Evolutionary conservation across 1,139 yeast genomes (phyloP).

Genomic region (Sugiyamaella pinicola): DNA sequence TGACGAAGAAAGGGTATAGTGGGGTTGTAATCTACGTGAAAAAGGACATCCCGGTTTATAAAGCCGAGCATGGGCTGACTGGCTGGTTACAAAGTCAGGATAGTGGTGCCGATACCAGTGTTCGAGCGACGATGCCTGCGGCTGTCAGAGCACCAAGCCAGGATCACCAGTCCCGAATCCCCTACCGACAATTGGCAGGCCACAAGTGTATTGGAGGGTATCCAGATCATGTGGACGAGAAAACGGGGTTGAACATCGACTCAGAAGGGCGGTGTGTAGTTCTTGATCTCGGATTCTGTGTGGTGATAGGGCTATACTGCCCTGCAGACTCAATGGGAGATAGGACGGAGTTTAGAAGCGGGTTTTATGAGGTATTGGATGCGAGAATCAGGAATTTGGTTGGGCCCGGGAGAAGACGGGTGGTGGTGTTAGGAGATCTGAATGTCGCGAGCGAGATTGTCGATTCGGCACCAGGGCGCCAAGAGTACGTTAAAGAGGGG

Average conservation of each 20-base stretch:
- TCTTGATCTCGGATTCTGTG: conserved; percentile 64
- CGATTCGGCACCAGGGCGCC: conserved; percentile 76
- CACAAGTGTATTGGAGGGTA: conserved; percentile 61
- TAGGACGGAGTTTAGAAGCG: conserved; percentile 62
- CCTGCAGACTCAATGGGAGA: conserved; percentile 90
- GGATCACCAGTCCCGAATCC: conserved; percentile 4
- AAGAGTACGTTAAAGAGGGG: conserved; percentile 45
- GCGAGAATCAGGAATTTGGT: conserved; percentile 58
- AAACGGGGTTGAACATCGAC: conserved; percentile 57
- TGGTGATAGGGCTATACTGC: conserved; percentile 78
- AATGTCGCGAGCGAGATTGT: conserved; percentile 78
- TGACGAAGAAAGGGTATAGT: conserved; percentile 68
- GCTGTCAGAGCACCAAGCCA: not conserved
- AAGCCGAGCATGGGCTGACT: conserved; percentile 90
- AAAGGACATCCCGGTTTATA: conserved; percentile 50
- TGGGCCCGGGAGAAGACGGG: conserved; percentile 48
- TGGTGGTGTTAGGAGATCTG: conserved; percentile 83
- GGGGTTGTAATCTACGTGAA: conserved; percentile 89
- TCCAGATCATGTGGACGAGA: conserved; percentile 46
- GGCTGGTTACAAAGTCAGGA: conserved; percentile 55
- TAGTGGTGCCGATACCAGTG: conserved; percentile 16
- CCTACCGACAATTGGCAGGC: conserved; percentile 16
- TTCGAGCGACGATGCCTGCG: conserved; percentile 13
- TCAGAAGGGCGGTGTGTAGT: conserved; percentile 82
- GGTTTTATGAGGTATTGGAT: conserved; percentile 61